Base-by-base conservation (phyloP, 106 monocot genomes). In the Xerophyta viscosa region DNA sequence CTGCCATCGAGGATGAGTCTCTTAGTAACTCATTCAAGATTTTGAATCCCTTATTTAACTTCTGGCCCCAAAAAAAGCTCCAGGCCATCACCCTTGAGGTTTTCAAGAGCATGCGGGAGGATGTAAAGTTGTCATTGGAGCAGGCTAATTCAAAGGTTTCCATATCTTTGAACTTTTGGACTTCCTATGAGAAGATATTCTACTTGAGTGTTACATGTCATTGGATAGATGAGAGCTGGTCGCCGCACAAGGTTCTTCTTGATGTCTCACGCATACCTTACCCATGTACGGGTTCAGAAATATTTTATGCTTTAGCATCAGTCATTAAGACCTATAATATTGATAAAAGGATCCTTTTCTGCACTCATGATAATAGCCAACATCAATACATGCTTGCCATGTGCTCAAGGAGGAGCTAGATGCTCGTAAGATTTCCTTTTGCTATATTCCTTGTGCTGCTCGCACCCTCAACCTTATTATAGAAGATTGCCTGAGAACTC, bases 221-320 rank as follows among this genome's bases (percentile, higher is more conserved):
- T 36, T 93, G 93, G 93, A 84, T 88, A 22, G 88, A 84, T 62
- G 84, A 77, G 13, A 75, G 60, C 33, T 93, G 93, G 93, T 72
- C 56, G 13, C 20, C 61, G 31, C 80, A 66, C 60, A 93, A 72
- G 55, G 64, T 88, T 64, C 77, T 84, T 56, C 87, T 93, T 15
- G 84, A 88, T 61, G 69, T 93, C 8, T 66, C 62, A 60, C 80
- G 58, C 50, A 61, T 93, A 17, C 77, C 84, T 31, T 77, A 68
- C 59, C 88, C 88, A 39, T 77, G 57, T 49, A 69, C 68, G 0
- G 77, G 80, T 4, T 20, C 62, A 3, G 77, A 93, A 63, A 88
- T 88, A 52, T 69, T 67, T 21, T 66, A 58, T 44, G 56, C 70
- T 23, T 65, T 88, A 26, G 60, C 56, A 41, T 69, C 58, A 46